Evolutionary conservation across 805 yeast species (phyloP).

Genomic region (Cyberlindnera amylophila): DNA sequence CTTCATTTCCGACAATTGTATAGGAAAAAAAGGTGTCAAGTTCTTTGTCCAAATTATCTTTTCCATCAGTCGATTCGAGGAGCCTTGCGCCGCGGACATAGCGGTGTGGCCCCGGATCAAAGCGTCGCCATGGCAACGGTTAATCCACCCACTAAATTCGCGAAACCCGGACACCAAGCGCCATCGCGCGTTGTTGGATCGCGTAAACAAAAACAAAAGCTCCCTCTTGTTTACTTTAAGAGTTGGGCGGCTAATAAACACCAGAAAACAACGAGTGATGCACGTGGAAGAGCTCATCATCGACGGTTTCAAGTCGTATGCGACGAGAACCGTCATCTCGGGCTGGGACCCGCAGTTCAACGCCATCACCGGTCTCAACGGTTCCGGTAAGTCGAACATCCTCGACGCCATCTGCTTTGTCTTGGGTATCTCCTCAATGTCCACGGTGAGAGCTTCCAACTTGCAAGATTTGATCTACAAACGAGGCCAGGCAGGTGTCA

Average conservation of each 20-base stretch:
- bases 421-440: constrained; percentile 91
- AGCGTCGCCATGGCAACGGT: constrained; percentile 5
- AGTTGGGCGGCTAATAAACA: neutral
- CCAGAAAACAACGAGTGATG: too few species aligned
- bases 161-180: constrained; percentile 12
- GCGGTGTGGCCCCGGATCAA: neutral
- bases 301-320: constrained; percentile 97
- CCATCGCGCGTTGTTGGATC: neutral
- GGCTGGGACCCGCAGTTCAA: constrained; percentile 97
- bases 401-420: constrained; percentile 97
- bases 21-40: neutral
- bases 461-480: constrained; percentile 93
- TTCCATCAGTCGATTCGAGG: neutral
- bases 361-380: constrained; percentile 96
- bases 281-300: constrained; percentile 89
- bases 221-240: constrained; percentile 2
- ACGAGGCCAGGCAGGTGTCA: constrained; percentile 97
- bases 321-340: constrained; percentile 91
- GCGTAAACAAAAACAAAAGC: constrained; percentile 18
- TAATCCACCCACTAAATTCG: too few species aligned
- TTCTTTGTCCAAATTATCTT: neutral
- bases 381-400: constrained; percentile 96
- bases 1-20: too few species aligned
- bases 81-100: neutral
- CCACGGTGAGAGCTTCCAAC: constrained; percentile 91